Percentiles rank a stretch among this genome's conserved stretches.
Conservation (phyloP, 2,329 filamentous ascomycete species). For the Coniochaeta sp. region DNA sequence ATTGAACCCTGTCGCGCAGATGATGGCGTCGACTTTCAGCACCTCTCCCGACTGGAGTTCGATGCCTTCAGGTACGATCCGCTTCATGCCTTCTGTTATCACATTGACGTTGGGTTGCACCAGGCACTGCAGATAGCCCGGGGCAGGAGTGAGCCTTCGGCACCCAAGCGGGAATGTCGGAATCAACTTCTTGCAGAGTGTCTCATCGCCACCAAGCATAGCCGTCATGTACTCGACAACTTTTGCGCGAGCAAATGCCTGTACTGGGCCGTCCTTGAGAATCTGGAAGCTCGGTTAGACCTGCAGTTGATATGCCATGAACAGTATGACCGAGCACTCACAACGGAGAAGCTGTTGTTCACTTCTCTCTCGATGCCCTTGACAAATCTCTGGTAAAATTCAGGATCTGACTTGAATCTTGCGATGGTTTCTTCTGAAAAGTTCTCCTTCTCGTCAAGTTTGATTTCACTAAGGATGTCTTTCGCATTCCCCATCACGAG, state of each 20-base stretch:
- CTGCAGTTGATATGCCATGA: neutral
- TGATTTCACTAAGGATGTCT: slow-evolving; percentile 27
- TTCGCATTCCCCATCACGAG: slow-evolving; percentile 28
- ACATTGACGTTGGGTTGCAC: slow-evolving; percentile 39
- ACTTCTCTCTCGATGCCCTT: slow-evolving; percentile 37
- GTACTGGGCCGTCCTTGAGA: slow-evolving; percentile 30
- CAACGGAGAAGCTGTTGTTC: slow-evolving; percentile 33
- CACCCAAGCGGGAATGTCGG: slow-evolving; percentile 41
- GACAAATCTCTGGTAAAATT: slow-evolving; percentile 37
- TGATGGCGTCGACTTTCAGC: slow-evolving; percentile 45
- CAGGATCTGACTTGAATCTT: slow-evolving; percentile 36
- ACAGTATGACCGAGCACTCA: slow-evolving; percentile 16
- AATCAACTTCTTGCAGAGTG: slow-evolving; percentile 42
- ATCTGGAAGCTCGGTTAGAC: slow-evolving; percentile 18
- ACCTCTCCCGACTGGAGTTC: slow-evolving; percentile 37
- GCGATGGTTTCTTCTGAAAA: slow-evolving; percentile 35
- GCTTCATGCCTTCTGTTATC: slow-evolving; percentile 34
- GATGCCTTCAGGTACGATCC: slow-evolving; percentile 39
- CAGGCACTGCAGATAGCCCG: slow-evolving; percentile 39
- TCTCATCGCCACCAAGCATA: slow-evolving; percentile 37
- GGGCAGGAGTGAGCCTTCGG: slow-evolving; percentile 41
- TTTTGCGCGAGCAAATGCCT: slow-evolving; percentile 31
- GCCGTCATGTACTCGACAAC: slow-evolving; percentile 38
- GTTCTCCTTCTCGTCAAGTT: slow-evolving; percentile 33
- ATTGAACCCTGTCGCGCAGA: slow-evolving; percentile 52